Conservation (phyloP, 345 rosid species). For the Nephelium lappaceum region DNA sequence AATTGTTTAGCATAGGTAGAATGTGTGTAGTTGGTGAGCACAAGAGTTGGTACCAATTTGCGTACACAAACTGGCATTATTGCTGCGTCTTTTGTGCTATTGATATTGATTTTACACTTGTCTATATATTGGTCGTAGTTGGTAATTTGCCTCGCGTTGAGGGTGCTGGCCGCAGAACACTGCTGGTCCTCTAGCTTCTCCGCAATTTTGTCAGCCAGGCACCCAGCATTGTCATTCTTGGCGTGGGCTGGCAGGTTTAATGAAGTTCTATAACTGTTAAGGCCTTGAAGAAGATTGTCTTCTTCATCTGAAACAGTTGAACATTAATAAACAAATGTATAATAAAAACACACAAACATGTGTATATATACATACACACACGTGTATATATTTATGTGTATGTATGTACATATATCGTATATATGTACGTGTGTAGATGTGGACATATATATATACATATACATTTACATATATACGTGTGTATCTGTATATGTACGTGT, state of each 20-base stretch:
- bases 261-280: constrained; percentile 64
- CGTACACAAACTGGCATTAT: constrained; percentile 70
- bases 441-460: no score
- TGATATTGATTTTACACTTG: constrained; percentile 59
- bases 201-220: constrained; percentile 64
- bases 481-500: no score
- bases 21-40: constrained; percentile 70
- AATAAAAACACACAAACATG: no score
- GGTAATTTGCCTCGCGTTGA: constrained; percentile 35
- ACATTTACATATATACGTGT: no score
- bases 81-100: constrained; percentile 52
- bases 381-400: no score
- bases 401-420: no score
- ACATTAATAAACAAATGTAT: neutral
- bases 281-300: constrained; percentile 69
- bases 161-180: constrained; percentile 36
- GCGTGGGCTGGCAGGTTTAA: constrained; percentile 41
- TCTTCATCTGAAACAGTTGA: constrained; percentile 43
- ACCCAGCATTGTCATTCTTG: constrained; percentile 60
- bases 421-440: no score
- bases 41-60: constrained; percentile 59
- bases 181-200: constrained; percentile 54
- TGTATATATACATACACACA: no score
- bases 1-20: constrained; percentile 48
- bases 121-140: constrained; percentile 46